Evolutionary conservation across 257 asterid species (phyloP).

Genomic region (Capsicum chinense): DNA sequence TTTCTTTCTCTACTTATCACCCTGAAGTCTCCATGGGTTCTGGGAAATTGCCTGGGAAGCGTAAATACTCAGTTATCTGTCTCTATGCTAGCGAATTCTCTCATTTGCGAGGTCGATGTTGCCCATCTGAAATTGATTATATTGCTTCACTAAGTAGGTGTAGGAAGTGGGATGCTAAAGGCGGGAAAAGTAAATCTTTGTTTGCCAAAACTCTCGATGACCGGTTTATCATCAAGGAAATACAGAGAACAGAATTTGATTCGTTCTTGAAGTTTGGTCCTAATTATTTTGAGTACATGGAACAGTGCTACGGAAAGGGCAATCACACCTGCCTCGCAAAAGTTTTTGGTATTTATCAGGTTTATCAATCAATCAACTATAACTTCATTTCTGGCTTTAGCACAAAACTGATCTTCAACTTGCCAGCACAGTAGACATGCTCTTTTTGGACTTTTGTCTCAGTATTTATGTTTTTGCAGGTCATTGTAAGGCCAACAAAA

Average conservation of each 20-base stretch:
- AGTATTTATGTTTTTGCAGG: conserved; percentile 46
- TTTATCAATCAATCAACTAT: conserved; percentile 25
- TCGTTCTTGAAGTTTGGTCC: conserved; percentile 82
- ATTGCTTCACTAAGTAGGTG: conserved; percentile 93
- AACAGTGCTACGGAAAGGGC: conserved; percentile 69
- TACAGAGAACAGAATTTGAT: conserved; percentile 78
- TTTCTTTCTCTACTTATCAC: conserved; percentile 65
- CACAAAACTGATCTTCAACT: not conserved
- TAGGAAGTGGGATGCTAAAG: conserved; percentile 89
- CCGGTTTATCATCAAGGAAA: conserved; percentile 82
- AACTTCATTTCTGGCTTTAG: conserved; percentile 11
- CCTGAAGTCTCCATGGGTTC: conserved; percentile 82
- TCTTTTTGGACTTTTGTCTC: conserved; percentile 8
- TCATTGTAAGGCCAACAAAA: conserved; percentile 58
- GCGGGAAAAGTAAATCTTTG: conserved; percentile 93
- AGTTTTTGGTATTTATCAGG: conserved; percentile 94
- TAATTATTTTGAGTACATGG: conserved; percentile 76
- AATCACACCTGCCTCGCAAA: conserved; percentile 97
- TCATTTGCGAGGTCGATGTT: conserved; percentile 69
- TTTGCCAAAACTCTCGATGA: conserved; percentile 92
- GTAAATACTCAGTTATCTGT: conserved; percentile 83
- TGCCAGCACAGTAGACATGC: not conserved
- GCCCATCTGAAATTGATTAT: conserved; percentile 75
- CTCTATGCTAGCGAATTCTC: conserved; percentile 64
- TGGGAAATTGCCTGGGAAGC: conserved; percentile 66